These are phyloP conservation scores for Trichophyton rubrum DNA, from an alignment of 2,329 filamentous ascomycete species.

Conservation along the genomic window DNA sequence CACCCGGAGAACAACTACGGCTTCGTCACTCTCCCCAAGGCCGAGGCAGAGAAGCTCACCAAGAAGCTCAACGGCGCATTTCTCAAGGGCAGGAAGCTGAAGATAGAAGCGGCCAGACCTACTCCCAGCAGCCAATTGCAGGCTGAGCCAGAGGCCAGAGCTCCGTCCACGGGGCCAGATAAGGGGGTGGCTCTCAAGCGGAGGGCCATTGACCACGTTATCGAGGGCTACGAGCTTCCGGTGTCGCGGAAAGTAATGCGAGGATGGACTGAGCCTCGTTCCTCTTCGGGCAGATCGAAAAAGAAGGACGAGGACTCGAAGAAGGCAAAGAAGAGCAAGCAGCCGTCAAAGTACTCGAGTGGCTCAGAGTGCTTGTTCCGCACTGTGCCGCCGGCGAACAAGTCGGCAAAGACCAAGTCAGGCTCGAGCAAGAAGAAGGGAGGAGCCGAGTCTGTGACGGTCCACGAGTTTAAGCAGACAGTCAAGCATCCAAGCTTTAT, in stretches of 20 bases:
- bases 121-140: too few relatives aligned
- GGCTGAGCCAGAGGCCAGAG: slow-evolving; percentile 19
- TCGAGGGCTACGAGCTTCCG: slow-evolving; percentile 60
- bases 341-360: slow-evolving; percentile 66
- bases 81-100: slow-evolving; percentile 72
- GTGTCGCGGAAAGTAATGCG: slow-evolving; percentile 69
- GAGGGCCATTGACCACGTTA: slow-evolving; percentile 39
- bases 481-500: slow-evolving; percentile 73
- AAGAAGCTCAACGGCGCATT: slow-evolving; percentile 82
- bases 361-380: slow-evolving; percentile 75
- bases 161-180: slow-evolving; percentile 32
- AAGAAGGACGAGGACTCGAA: slow-evolving; percentile 45
- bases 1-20: slow-evolving; percentile 88
- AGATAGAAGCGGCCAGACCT: slow-evolving; percentile 61
- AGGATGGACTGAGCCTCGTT: slow-evolving; percentile 61
- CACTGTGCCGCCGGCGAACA: slow-evolving; percentile 56
- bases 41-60: slow-evolving; percentile 79
- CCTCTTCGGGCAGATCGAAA: slow-evolving; percentile 36
- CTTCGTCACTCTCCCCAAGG: slow-evolving; percentile 67
- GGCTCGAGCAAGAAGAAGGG: slow-evolving; percentile 37
- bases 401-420: slow-evolving; percentile 15
- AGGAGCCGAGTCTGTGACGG: slow-evolving; percentile 49
- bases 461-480: slow-evolving; percentile 85
- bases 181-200: slow-evolving; percentile 34
- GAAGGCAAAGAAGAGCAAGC: slow-evolving; percentile 44